A percentile compares a stretch with the other conserved stretches of the same genome.
Evolutionary conservation across 768 basidiomycete species (phyloP).

Genomic region (Asterophora parasitica): DNA sequence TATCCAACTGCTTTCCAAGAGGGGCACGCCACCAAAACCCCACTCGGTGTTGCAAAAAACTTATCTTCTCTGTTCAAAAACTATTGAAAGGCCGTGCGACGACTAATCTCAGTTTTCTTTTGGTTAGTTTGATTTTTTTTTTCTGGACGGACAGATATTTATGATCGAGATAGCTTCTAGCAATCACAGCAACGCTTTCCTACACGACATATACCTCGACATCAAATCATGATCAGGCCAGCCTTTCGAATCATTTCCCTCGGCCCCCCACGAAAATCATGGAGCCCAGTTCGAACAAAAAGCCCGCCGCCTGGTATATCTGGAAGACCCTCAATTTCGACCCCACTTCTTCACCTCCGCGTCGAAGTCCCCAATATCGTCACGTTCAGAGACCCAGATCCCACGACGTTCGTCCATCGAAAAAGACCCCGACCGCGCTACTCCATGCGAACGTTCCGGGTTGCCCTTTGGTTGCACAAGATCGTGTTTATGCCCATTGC

Average conservation of each 20-base stretch:
- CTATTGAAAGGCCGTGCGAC: slow-evolving; percentile 62
- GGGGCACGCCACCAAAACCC: slow-evolving; percentile 31
- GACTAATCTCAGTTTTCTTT: slow-evolving; percentile 75
- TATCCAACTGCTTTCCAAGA: slow-evolving; percentile 25
- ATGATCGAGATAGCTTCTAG: slow-evolving; percentile 51
- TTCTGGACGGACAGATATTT: slow-evolving; percentile 6
- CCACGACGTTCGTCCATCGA: slow-evolving; percentile 13
- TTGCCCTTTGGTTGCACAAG: slow-evolving; percentile 71
- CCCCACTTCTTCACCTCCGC: slow-evolving; percentile 67
- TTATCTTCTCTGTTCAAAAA: slow-evolving; percentile 36
- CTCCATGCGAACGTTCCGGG: slow-evolving; percentile 46
- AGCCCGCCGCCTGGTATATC: slow-evolving; percentile 56
- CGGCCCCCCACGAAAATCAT: slow-evolving; percentile 27
- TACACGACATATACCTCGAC: slow-evolving; percentile 58
- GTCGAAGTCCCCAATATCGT: slow-evolving; percentile 78
- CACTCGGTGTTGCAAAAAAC: slow-evolving; percentile 40
- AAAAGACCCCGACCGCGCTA: slow-evolving; percentile 35
- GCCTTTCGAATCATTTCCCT: slow-evolving; percentile 29
- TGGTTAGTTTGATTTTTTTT: slow-evolving; percentile 40
- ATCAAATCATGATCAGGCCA: slow-evolving; percentile 22
- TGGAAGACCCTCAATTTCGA: slow-evolving; percentile 70
- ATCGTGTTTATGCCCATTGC: slow-evolving; percentile 85
- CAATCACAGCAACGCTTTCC: slow-evolving; percentile 71
- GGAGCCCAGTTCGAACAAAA: slow-evolving; percentile 12
- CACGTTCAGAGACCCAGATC: slow-evolving; percentile 46